A percentile compares a stretch with the other conserved stretches of the same genome.
Conservation (phyloP, 2,329 filamentous ascomycete genomes). For the Clonostachys solani region DNA sequence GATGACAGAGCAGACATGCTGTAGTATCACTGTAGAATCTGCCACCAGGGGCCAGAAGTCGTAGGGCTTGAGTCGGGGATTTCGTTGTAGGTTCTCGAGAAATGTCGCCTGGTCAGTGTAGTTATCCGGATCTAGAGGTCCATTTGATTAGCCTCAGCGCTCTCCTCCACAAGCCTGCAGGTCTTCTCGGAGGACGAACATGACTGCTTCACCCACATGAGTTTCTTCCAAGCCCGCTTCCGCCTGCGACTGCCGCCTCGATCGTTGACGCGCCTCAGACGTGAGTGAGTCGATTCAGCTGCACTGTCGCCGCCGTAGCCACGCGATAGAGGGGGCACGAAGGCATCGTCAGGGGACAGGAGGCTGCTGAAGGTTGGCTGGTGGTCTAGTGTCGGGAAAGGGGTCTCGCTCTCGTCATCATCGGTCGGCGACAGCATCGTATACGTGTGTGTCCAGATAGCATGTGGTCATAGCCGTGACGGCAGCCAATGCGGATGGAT, state of each 20-base stretch:
- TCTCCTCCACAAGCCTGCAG: too few species aligned
- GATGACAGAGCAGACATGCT: slow-evolving; percentile 91
- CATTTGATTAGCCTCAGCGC: neutral
- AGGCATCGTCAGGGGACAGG: slow-evolving; percentile 82
- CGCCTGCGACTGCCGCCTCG: slow-evolving; percentile 63
- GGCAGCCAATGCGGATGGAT: neutral
- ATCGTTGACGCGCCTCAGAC: slow-evolving; percentile 41
- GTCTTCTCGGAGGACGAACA: slow-evolving; percentile 49
- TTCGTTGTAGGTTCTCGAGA: slow-evolving; percentile 90
- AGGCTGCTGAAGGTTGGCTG: slow-evolving; percentile 40
- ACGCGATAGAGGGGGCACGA: slow-evolving; percentile 60
- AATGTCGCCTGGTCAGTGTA: slow-evolving; percentile 98
- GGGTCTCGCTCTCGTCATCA: slow-evolving; percentile 22
- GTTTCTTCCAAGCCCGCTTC: slow-evolving; percentile 84
- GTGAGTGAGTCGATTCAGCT: slow-evolving; percentile 18
- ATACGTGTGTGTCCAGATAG: too few species aligned
- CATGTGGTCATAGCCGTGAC: neutral
- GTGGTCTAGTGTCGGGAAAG: slow-evolving; percentile 24
- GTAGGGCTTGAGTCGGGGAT: slow-evolving; percentile 89
- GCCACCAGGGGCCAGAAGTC: slow-evolving; percentile 97
- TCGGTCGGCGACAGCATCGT: slow-evolving; percentile 30
- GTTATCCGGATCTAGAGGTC: slow-evolving; percentile 84
- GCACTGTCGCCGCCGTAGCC: slow-evolving; percentile 33
- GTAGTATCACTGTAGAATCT: slow-evolving; percentile 93
- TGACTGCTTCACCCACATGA: slow-evolving; percentile 96